Conservation (phyloP, 2,329 filamentous ascomycete species). For the Alternaria arbusti region DNA sequence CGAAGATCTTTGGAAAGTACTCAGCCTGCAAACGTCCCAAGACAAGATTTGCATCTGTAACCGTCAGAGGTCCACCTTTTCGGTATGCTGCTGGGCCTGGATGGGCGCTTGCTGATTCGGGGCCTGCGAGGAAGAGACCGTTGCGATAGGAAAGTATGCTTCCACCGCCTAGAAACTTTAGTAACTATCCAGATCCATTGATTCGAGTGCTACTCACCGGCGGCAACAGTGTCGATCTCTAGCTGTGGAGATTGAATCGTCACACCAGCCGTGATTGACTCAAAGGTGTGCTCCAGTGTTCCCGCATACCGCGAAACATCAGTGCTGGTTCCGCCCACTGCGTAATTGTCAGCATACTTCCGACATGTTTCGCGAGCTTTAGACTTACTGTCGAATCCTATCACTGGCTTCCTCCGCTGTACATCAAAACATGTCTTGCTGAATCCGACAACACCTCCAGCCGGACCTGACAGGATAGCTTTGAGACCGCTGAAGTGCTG, state of each 20-base stretch:
- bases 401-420: constrained; percentile 29
- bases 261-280: constrained; percentile 41
- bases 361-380: not conserved
- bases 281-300: constrained; percentile 38
- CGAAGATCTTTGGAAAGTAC: constrained; percentile 45
- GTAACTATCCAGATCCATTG: constrained; percentile 14
- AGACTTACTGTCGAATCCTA: constrained; percentile 31
- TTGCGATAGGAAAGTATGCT: constrained; percentile 47
- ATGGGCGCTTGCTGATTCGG: constrained; percentile 45
- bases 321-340: constrained; percentile 40
- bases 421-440: constrained; percentile 41
- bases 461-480: constrained; percentile 43
- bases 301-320: constrained; percentile 45
- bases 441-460: constrained; percentile 46
- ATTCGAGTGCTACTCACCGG: constrained; percentile 14
- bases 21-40: constrained; percentile 40
- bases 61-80: constrained; percentile 44
- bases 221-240: constrained; percentile 48
- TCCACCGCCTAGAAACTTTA: constrained; percentile 47
- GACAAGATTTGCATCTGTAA: constrained; percentile 46
- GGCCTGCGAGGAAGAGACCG: constrained; percentile 30
- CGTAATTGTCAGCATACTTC: not conserved
- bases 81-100: constrained; percentile 45
- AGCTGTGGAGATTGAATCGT: constrained; percentile 41
- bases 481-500: constrained; percentile 39